Conservation (phyloP, 305 asterid genomes). For the Plantago coronopus region DNA sequence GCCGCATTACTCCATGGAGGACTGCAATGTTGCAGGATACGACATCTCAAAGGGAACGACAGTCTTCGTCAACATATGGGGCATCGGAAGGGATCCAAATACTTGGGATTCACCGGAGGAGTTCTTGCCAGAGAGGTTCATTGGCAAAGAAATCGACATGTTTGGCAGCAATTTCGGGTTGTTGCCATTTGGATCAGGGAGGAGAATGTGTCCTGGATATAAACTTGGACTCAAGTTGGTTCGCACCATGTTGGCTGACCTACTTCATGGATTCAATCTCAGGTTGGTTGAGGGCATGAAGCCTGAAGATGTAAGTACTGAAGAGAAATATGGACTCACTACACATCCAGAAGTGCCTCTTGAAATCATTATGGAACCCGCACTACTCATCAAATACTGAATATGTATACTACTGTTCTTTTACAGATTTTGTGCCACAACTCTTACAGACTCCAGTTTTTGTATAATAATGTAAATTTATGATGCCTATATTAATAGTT, state of each 20-base stretch:
- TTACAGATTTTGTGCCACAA: too few relatives aligned
- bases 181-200: slow-evolving; percentile 40
- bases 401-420: too few relatives aligned
- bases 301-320: slow-evolving; percentile 28
- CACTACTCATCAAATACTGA: slow-evolving; percentile 16
- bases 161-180: slow-evolving; percentile 29
- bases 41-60: slow-evolving; percentile 38
- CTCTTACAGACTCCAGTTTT: too few relatives aligned
- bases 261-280: slow-evolving; percentile 36
- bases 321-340: slow-evolving; percentile 35
- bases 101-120: slow-evolving; percentile 27
- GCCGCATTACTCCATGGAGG: slow-evolving; percentile 36
- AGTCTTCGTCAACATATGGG: slow-evolving; percentile 36
- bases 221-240: slow-evolving; percentile 36
- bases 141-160: slow-evolving; percentile 27
- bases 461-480: too few relatives aligned
- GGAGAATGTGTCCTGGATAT: slow-evolving; percentile 39
- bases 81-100: slow-evolving; percentile 26
- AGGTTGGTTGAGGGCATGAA: slow-evolving; percentile 26
- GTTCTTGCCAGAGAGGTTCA: too few relatives aligned
- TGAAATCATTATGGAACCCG: slow-evolving; percentile 31
- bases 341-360: slow-evolving; percentile 32
- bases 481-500: too few relatives aligned
- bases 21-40: slow-evolving; percentile 38
- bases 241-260: slow-evolving; percentile 34